A percentile compares a stretch with the other conserved stretches of the same genome.
Evolutionary conservation across 2,329 filamentous ascomycete genomes (phyloP).

Genomic region (Talaromyces sp.): DNA sequence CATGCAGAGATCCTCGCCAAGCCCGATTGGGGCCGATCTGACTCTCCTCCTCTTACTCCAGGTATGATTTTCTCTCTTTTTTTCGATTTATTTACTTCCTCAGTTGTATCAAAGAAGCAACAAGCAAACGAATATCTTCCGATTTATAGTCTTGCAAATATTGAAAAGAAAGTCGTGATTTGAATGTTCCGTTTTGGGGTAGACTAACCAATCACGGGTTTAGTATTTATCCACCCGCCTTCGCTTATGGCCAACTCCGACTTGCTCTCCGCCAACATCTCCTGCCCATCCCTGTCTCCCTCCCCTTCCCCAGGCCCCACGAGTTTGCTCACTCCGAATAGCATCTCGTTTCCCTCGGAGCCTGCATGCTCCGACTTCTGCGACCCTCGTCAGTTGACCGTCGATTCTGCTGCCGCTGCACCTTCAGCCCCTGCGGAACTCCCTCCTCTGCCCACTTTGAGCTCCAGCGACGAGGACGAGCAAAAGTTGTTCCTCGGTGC

Average conservation of each 20-base stretch:
- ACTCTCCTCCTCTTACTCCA: conserved; percentile 84
- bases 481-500: conserved; percentile 33
- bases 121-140: background rate
- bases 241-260: conserved; percentile 65
- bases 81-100: conserved; percentile 7
- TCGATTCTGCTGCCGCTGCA: conserved; percentile 48
- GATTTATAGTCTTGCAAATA: no score
- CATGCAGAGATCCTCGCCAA: conserved; percentile 66
- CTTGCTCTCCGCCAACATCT: conserved; percentile 61
- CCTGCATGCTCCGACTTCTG: conserved; percentile 75
- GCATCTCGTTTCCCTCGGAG: conserved; percentile 58
- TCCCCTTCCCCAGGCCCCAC: conserved; percentile 73
- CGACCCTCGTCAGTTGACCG: conserved; percentile 83
- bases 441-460: conserved; percentile 52
- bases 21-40: conserved; percentile 69
- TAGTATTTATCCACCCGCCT: conserved; percentile 63
- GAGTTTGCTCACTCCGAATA: conserved; percentile 71
- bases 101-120: background rate
- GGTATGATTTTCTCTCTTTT: conserved; percentile 55
- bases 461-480: conserved; percentile 38
- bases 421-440: conserved; percentile 54
- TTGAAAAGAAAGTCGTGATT: conserved; percentile 8
- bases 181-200: conserved; percentile 8
- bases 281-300: conserved; percentile 79
- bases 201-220: conserved; percentile 22